phyloP scores from a whole-genome alignment of 352 stramenopile species.

The Phytophthora constricta region DNA sequence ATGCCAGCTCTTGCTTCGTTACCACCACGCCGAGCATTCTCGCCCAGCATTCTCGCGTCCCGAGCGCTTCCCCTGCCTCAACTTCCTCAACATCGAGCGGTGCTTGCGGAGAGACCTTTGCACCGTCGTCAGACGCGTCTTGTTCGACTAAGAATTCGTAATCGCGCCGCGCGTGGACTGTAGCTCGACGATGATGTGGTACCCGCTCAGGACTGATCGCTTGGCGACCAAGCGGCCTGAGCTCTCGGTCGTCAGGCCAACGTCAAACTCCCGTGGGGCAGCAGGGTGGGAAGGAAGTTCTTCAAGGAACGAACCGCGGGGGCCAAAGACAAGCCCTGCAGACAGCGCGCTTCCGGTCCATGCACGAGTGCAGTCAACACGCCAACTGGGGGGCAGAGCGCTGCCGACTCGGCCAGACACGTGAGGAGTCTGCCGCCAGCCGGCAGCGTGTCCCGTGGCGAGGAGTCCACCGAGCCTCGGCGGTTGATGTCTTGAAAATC shows the following conservation, averaged over 20 bases:
- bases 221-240: conserved; percentile 28
- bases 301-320: too few species aligned
- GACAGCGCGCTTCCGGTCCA: conserved; percentile 10
- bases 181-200: conserved; percentile 20
- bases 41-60: too few species aligned
- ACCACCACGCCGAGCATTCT: too few species aligned
- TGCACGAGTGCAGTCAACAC: conserved; percentile 31
- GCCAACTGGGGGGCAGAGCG: conserved; percentile 15
- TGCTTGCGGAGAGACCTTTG: not conserved
- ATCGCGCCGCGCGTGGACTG: conserved; percentile 6
- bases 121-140: conserved; percentile 12
- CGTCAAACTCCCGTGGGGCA: not conserved
- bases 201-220: conserved; percentile 31
- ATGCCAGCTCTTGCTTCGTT: too few species aligned
- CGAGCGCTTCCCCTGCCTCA: too few species aligned
- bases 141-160: conserved; percentile 4
- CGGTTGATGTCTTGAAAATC: conserved; percentile 37
- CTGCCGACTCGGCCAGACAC: conserved; percentile 27
- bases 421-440: conserved; percentile 12
- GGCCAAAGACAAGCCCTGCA: conserved; percentile 32
- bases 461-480: not conserved
- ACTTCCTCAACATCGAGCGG: too few species aligned
- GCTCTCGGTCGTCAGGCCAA: not conserved
- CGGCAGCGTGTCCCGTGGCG: conserved; percentile 28
- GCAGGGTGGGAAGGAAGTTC: conserved; percentile 33